These are phyloP conservation scores for Pseudogymnoascus verrucosus DNA, from an alignment of 2,329 filamentous ascomycete genomes.

Conservation along the genomic window DNA sequence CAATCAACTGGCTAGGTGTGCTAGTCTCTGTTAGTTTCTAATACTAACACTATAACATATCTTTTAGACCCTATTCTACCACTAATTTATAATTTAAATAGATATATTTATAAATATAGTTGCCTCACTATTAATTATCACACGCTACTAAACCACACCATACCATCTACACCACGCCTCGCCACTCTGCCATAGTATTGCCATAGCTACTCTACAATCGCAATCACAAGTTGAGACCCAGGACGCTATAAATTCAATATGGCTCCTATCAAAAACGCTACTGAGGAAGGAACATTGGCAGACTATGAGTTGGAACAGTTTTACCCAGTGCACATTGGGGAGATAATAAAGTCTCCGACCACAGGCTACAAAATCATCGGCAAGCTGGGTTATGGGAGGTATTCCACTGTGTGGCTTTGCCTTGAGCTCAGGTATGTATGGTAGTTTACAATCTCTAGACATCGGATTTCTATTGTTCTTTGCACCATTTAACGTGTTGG, in stretches of 20 bases:
- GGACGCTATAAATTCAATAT: not conserved
- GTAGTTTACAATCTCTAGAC: not conserved
- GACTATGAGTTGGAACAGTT: slow-evolving; percentile 32
- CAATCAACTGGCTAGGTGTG: too few relatives aligned
- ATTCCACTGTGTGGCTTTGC: slow-evolving; percentile 39
- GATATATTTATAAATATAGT: too few relatives aligned
- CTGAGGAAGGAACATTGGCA: slow-evolving; percentile 15
- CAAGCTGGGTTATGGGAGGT: slow-evolving; percentile 38
- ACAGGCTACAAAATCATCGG: slow-evolving; percentile 35
- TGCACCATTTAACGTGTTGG: not conserved
- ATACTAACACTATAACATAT: too few relatives aligned
- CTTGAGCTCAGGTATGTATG: slow-evolving; percentile 19
- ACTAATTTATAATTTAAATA: too few relatives aligned
- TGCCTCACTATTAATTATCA: too few relatives aligned
- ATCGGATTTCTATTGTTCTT: not conserved
- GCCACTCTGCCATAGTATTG: not conserved
- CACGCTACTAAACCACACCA: not conserved
- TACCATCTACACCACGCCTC: not conserved
- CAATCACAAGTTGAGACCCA: not conserved
- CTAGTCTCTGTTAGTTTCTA: too few relatives aligned
- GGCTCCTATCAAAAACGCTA: not conserved
- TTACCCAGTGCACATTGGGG: slow-evolving; percentile 35
- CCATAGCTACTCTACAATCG: not conserved
- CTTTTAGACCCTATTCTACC: too few relatives aligned
- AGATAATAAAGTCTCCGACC: slow-evolving; percentile 32